Percentiles rank a stretch among this genome's conserved stretches.
phyloP scores from a whole-genome alignment of 1,139 yeast species.

The Ogataea hybrid region DNA sequence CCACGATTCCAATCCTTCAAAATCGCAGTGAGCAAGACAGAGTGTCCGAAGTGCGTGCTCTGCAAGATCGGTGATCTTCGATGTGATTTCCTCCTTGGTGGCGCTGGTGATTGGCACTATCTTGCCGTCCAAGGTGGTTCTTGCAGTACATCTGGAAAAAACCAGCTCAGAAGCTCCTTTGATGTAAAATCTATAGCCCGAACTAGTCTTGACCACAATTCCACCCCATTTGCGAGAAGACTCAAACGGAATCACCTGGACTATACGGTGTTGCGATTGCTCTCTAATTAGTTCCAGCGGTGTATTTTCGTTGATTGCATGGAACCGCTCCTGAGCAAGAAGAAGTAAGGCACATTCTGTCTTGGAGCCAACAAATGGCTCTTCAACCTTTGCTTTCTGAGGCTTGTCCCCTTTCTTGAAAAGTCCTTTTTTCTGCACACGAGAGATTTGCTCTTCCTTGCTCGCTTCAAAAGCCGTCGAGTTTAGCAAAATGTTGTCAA shows the following conservation, averaged over 20 bases:
- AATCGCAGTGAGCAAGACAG: constrained; percentile 77
- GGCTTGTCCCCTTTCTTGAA: background rate
- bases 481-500: constrained; percentile 69
- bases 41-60: constrained; percentile 80
- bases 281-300: constrained; percentile 44
- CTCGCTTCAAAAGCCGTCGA: constrained; percentile 86
- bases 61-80: constrained; percentile 64
- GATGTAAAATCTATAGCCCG: constrained; percentile 61
- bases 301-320: constrained; percentile 39
- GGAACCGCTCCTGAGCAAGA: constrained; percentile 60
- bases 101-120: constrained; percentile 27
- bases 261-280: constrained; percentile 40
- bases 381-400: constrained; percentile 31
- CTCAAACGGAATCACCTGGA: constrained; percentile 85
- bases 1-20: constrained; percentile 51
- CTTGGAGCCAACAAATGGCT: constrained; percentile 83
- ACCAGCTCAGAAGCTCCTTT: constrained; percentile 97
- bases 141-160: constrained; percentile 54
- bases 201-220: constrained; percentile 49
- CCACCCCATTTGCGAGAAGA: constrained; percentile 94
- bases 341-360: constrained; percentile 88
- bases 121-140: constrained; percentile 35
- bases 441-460: constrained; percentile 23
- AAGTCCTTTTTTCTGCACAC: background rate
- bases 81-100: constrained; percentile 33